Evolutionary conservation across 768 basidiomycete species (phyloP), one percentile per base, ranked within the genome.

Genomic region (Termitomyces sp.): DNA sequence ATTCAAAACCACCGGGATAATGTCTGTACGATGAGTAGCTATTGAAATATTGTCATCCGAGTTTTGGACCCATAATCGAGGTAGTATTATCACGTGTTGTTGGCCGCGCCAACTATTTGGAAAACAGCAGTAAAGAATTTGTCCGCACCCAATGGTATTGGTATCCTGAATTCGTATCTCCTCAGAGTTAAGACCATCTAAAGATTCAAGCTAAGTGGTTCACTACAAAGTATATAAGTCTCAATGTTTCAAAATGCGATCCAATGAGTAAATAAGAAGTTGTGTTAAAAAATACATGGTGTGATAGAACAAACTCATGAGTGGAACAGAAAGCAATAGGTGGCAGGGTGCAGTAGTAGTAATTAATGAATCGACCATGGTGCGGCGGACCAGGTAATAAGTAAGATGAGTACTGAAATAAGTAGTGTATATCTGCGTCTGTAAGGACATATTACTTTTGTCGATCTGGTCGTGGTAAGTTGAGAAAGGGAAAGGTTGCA

Each of bases 281-380:
- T 26, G 36, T 52, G 36, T 26, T 40, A 52, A 52, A 52, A 38
- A 52, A 52, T 52, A 52, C 51, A 52, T 26, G 18, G 18, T 52
- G 18, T 38, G 50, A 36, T 24, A 7, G 13, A 33, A 50, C 32
- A 49, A 33, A 30, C 20, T 22, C 24, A 16, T 22, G 16, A 22
- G 13, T 22, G 32, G 11, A 50, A 35, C 33, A 50, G 20, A 50
- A 50, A 50, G 14, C 33, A 50, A 7, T 46, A 46, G 32, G 38
- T 58, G 52, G 48, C 49, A 47, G 38, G 28, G 46, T 50, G 49
- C 41, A 54, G 46, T 44, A 20, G 22, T 50, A 51, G 33, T 22
- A 26, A 60, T 54, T 60, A 60, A 28, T 41, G 22, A 48, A 46
- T 44, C 50, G 22, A 45, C 43, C 45, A 45, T 35, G 16, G 49